Base-by-base conservation (phyloP, 768 basidiomycete species). In the Collybia mongolica region DNA sequence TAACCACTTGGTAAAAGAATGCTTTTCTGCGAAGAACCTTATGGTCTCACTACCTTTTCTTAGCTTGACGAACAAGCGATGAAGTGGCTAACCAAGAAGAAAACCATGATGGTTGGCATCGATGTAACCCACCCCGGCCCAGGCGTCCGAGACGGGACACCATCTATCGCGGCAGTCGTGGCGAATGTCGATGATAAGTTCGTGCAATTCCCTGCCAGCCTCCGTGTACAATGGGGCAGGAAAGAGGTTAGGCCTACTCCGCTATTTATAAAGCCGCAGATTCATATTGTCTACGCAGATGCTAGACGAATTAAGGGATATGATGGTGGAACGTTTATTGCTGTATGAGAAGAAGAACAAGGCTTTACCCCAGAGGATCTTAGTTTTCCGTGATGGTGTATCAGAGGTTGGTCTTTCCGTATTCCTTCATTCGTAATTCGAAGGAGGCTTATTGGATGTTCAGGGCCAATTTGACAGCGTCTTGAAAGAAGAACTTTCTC, bases 21-120 rank as follows among this genome's bases (percentile, higher is more conserved):
- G 11, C 14, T 20, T 32, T 39, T 8, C 2, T 23, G 39, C 5
- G 26, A 32, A 32, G 29, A 7, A 20, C 35, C 36, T 49, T 58
- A 36, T 32, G 46, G 39, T 36, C 57, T 53, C 6, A 37, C 48
- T n/a, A n/a, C 18, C 37, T 35, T 44, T 44, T 17, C 14, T 32
- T 9, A 79, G 79, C 68, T 91, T 8, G 83, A 85, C 35, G 61
- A 70, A 0, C 58, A 50, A 1, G 77, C 80, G 1, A 80, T 85
- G 75, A 57, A 53, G 28, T 92, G 89, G 88, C 66, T 92, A 39
- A 80, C 63, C 1, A 79, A 78, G 63, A 73, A 75, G 55, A 76
- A 75, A 46, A 91, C 90, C 9, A 93, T 93, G 86, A 68, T 93
- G 60, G 83, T 93, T 4, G 90, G 90, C 0, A 88, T 90, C 56